Evolutionary conservation across 306 rosid species (phyloP).

Genomic region (Vigna nakashimae): DNA sequence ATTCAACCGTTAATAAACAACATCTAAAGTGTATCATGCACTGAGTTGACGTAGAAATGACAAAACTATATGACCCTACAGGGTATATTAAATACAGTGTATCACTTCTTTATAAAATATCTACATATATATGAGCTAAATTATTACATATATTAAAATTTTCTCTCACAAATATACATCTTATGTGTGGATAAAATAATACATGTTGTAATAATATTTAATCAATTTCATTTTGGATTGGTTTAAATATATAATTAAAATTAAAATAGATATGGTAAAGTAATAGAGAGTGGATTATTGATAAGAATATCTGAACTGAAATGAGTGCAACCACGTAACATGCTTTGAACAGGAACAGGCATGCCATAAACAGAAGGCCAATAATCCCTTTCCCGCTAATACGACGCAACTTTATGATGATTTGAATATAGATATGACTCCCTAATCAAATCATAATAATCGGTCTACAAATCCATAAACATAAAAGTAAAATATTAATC

Average conservation of each 20-base stretch:
- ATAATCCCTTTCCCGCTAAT: not conserved
- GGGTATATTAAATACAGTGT: no score
- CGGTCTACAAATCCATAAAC: slow-evolving; percentile 29
- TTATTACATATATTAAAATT: no score
- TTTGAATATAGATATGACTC: slow-evolving; percentile 18
- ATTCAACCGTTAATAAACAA: no score
- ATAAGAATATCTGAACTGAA: not conserved
- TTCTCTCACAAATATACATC: no score
- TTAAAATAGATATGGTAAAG: not conserved
- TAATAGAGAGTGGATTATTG: not conserved
- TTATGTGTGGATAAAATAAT: no score
- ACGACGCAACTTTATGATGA: slow-evolving; percentile 17
- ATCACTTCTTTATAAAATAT: no score
- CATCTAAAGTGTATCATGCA: no score
- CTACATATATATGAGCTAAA: no score
- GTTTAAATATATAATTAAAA: not conserved
- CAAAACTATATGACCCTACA: no score
- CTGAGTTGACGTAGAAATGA: no score
- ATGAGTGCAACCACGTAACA: not conserved
- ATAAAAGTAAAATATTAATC: slow-evolving; percentile 28
- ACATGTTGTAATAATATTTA: no score
- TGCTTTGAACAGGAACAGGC: slow-evolving; percentile 15
- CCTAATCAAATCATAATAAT: slow-evolving; percentile 22
- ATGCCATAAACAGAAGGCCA: not conserved
- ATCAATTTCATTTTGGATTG: no score